phyloP scores from a whole-genome alignment of 1,139 yeast genomes.

The Yamadazyma kanchanaburiensis region DNA sequence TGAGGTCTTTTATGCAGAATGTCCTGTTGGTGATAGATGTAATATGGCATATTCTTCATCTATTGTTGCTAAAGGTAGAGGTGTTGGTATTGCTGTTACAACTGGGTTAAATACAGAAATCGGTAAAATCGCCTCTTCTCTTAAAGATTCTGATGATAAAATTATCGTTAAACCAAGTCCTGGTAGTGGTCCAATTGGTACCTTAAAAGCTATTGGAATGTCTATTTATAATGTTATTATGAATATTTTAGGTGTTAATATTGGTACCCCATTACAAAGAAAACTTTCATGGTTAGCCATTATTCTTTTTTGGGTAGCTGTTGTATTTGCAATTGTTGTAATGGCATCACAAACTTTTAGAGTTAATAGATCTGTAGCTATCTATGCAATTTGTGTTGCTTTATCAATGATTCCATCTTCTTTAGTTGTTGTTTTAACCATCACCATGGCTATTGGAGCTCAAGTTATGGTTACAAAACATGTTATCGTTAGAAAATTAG shows the following conservation, averaged over 20 bases:
- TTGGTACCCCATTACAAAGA: slow-evolving; percentile 70
- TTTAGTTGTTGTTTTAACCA: slow-evolving; percentile 74
- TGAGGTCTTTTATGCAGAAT: slow-evolving; percentile 32
- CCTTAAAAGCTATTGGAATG: slow-evolving; percentile 31
- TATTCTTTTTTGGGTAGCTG: slow-evolving; percentile 65
- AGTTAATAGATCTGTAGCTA: slow-evolving; percentile 70
- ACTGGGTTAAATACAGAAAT: slow-evolving; percentile 76
- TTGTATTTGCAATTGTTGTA: slow-evolving; percentile 71
- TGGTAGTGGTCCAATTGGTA: slow-evolving; percentile 22
- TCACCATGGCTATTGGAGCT: slow-evolving; percentile 86
- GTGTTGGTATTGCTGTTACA: slow-evolving; percentile 60
- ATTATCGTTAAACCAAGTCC: slow-evolving; percentile 12
- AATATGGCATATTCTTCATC: slow-evolving; percentile 75
- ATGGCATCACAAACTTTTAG: slow-evolving; percentile 73
- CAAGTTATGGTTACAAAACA: slow-evolving; percentile 69
- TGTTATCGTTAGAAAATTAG: slow-evolving; percentile 75
- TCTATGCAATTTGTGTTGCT: slow-evolving; percentile 81
- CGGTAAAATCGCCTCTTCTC: slow-evolving; percentile 70
- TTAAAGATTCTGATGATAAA: slow-evolving; percentile 26
- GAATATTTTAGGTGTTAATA: slow-evolving; percentile 67
- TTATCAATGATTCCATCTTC: slow-evolving; percentile 84
- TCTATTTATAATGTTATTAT: slow-evolving; percentile 44
- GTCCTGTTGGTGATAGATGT: slow-evolving; percentile 74
- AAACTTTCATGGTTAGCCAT: slow-evolving; percentile 68
- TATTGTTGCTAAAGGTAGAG: slow-evolving; percentile 74